Conservation (phyloP, 2,329 filamentous ascomycete species). For the Cladobotryum mycophilum region DNA sequence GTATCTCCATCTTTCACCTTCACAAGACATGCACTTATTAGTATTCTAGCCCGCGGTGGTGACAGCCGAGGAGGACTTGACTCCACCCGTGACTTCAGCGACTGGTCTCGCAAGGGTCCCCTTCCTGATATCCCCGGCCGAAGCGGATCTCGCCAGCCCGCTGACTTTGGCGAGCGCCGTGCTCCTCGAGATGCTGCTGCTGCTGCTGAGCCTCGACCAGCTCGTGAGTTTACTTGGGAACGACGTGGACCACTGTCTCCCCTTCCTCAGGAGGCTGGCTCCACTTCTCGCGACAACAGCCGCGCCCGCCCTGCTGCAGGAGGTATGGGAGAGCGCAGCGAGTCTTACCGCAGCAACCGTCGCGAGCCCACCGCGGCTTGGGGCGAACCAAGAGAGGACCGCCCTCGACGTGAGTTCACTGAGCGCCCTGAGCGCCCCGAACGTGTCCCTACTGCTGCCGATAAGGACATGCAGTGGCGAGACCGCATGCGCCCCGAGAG, state of each 20-base stretch:
- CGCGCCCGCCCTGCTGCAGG: constrained; percentile 41
- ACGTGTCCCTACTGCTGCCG: constrained; percentile 76
- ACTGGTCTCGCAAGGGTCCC: constrained; percentile 92
- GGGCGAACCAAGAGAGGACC: constrained; percentile 71
- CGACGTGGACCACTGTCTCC: constrained; percentile 87
- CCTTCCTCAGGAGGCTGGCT: constrained; percentile 42
- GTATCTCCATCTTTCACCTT: constrained; percentile 25
- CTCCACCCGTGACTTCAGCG: constrained; percentile 67
- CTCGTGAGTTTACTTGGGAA: constrained; percentile 83
- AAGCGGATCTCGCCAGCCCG: constrained; percentile 35
- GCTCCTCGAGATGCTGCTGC: constrained; percentile 59
- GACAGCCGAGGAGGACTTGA: constrained; percentile 47
- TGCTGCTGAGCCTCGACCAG: constrained; percentile 49
- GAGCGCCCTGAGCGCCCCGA: constrained; percentile 51
- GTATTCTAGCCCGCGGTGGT: constrained; percentile 70
- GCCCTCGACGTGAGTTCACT: constrained; percentile 68
- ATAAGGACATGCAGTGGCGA: constrained; percentile 91
- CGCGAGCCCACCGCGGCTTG: constrained; percentile 65
- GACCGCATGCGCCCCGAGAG: constrained; percentile 82
- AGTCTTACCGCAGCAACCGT: constrained; percentile 55
- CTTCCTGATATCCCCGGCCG: constrained; percentile 64
- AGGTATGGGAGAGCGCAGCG: constrained; percentile 51
- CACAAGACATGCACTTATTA: background rate
- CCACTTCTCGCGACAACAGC: constrained; percentile 49
- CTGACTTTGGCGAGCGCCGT: constrained; percentile 56